phyloP scores from a whole-genome alignment of 2,329 filamentous ascomycete species.

The Fusarium floridanum region DNA sequence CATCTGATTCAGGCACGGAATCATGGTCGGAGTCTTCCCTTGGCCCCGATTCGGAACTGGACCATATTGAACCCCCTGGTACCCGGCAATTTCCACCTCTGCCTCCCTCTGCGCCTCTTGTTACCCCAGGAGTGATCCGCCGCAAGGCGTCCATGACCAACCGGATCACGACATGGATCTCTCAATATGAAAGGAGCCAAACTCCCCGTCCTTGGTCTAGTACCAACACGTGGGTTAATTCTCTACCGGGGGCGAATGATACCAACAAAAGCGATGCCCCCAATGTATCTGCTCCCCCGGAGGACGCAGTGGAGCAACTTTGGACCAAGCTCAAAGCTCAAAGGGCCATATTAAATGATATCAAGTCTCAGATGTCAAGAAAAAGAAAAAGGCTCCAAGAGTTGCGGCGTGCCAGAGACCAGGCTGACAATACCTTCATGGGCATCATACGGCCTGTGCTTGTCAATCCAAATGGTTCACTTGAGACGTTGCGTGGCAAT shows the following conservation, averaged over 20 bases:
- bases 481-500: conserved; percentile 36
- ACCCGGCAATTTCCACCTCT: conserved; percentile 50
- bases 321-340: conserved; percentile 55
- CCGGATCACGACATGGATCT: conserved; percentile 52
- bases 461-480: conserved; percentile 42
- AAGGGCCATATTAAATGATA: conserved; percentile 46
- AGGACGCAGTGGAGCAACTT: conserved; percentile 51
- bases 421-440: conserved; percentile 58
- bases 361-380: conserved; percentile 50
- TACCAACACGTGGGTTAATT: conserved; percentile 14
- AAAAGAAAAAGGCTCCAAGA: conserved; percentile 50
- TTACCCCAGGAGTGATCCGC: conserved; percentile 36
- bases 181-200: conserved; percentile 48
- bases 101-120: conserved; percentile 45
- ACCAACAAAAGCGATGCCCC: conserved; percentile 24
- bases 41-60: conserved; percentile 45
- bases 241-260: conserved; percentile 19
- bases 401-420: conserved; percentile 50
- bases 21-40: conserved; percentile 39
- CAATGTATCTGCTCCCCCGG: conserved; percentile 39
- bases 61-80: conserved; percentile 47
- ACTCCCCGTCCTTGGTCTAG: conserved; percentile 37
- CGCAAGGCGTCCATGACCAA: conserved; percentile 49
- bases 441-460: conserved; percentile 54
- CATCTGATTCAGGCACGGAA: conserved; percentile 33